Evolutionary conservation across 2,329 filamentous ascomycete species (phyloP), one percentile per base, ranked within the genome.

Genomic region (Coniochaeta sp.): DNA sequence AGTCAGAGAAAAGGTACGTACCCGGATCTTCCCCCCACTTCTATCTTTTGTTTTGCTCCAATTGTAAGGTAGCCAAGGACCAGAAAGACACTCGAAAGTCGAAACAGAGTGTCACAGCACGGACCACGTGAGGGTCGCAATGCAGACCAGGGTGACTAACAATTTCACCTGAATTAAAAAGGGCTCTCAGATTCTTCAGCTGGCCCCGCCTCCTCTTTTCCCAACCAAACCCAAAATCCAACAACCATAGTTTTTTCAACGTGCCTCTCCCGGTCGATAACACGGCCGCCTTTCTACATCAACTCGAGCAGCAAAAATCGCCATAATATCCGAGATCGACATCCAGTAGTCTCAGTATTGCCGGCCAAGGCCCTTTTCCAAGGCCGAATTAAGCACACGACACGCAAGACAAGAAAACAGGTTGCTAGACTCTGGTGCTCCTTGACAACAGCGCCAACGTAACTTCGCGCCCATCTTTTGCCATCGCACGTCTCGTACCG

Each of bases 261-360:
- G 22, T 12, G 2, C 19, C 8, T 47, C 19, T 47, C 24, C 19
- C 22, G 7, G 43, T 47, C 43, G 22, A 47, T 19, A 47, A 24
- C 7, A 1, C 43, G 5, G 19, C 11, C n/a, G 24, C 43, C 43
- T n/a, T 40, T 40, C 43, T 47, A 24, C 9, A n/a, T 14, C 43
- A 11, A 12, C 2, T 24, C 12, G 19, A 47, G 19, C 43, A 57
- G 31, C 34, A 34, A 8, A n/a, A 11, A 22, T 38, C 54, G 34
- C 28, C 54, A 57, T 38, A 2, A 55, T 57, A 19, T 22, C 38
- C 54, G 19, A 38, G 54, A 36, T 57, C 28, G 22, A 57, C 7
- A 34, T 57, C 54, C 28, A 57, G 54, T 57, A 57, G 31, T 57
- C 34, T 34, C 54, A 57, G 58, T 59, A 59, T 59, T 54, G 24